Evolutionary conservation across 148 eudicot genomes (phyloP), one percentile per base, ranked within the genome.

Genomic region (Arctostaphylos glauca): DNA sequence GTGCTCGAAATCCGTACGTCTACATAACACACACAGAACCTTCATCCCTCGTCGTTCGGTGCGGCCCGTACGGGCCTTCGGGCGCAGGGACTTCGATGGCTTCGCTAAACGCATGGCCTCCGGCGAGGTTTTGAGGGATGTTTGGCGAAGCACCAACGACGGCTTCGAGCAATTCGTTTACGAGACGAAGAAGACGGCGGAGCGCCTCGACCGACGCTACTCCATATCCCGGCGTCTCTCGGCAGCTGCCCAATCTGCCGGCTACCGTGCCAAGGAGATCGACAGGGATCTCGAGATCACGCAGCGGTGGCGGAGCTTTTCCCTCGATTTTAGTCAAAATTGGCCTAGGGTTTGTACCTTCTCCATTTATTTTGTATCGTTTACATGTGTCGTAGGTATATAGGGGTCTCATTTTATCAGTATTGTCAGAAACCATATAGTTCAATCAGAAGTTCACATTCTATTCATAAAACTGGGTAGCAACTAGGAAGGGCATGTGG

Each of bases 171-270:
- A 87, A 87, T 68, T 96, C 3, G 77, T 92, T 2, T 96, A 84
- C 81, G 99, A 96, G 80, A 81, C 98, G 16, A 91, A 62, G 87
- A 96, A 93, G 84, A 86, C 97, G 6, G 95, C 95, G 9, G 98
- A 94, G 83, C 88, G 95, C 8, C 84, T 96, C 46, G 98, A 94
- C 85, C 94, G 99, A 6, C 86, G 84, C 0, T 96, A 89, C 83
- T 86, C 90, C 49, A 90, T 96, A 31, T 89, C 97, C 0, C 86
- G 93, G 2, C 86, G 90, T 19, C 9, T 93, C 0, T 87, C 93
- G 2, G 84, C 85, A 1, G 97, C 83, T 1, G 92, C 91, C 18
- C 84, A 89, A 44, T 88, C 91, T 31, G 99, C 95, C 2, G 64
- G 88, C 31, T 85, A 88, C 77, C 93, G 93, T 4, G 98, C 90